Conservation (phyloP, 441 rosid genomes). For the Bocquillonia castaneifolia region DNA sequence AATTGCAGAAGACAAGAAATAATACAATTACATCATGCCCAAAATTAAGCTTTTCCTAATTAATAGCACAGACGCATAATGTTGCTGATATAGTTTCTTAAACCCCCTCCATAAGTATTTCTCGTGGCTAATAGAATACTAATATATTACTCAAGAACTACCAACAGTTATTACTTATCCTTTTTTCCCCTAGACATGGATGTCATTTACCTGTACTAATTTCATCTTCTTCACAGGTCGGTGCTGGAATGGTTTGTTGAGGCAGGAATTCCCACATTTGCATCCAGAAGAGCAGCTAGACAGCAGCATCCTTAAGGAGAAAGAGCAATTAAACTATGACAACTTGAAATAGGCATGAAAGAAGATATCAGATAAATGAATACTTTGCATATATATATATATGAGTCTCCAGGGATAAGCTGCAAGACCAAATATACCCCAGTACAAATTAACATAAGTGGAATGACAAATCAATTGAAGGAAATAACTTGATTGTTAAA, state of each 20-base stretch:
- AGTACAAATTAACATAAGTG: background rate
- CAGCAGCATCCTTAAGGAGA: constrained; percentile 63
- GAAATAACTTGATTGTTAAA: background rate
- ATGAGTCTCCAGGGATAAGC: background rate
- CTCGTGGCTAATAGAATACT: background rate
- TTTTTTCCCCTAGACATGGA: background rate
- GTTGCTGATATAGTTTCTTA: background rate
- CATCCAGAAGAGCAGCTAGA: constrained; percentile 95
- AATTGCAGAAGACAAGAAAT: background rate
- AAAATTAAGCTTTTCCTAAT: background rate
- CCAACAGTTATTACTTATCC: background rate
- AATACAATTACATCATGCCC: background rate
- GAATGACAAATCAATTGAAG: background rate
- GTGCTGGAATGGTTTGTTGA: constrained; percentile 82
- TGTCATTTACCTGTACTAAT: constrained; percentile 62
- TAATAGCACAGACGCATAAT: background rate
- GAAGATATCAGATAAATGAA: background rate
- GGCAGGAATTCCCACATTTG: constrained; percentile 75
- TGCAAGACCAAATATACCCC: background rate
- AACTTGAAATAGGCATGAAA: background rate
- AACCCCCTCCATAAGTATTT: background rate
- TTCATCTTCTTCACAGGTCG: constrained; percentile 85
- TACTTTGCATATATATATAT: background rate
- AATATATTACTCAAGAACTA: background rate
- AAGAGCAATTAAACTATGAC: constrained; percentile 1